Evolutionary conservation across 768 basidiomycete genomes (phyloP), one percentile per base, ranked within the genome.

Genomic region (Kwoniella sp.): DNA sequence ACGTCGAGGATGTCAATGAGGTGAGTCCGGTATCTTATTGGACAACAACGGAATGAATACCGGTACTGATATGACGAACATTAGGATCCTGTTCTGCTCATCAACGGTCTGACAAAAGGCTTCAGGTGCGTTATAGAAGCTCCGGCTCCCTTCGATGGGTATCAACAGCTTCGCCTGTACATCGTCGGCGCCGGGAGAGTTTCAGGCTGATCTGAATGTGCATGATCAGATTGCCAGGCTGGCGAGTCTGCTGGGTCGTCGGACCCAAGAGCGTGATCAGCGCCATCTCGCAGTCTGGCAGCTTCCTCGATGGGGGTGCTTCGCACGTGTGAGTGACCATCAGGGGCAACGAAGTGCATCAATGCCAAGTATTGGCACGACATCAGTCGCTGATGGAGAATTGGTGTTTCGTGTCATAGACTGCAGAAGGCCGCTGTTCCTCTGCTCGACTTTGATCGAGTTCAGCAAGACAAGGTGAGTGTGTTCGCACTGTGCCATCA

Each of bases 91-190:
- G 84, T 90, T 51, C 82, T 95, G 60, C 87, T 97, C 68, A 88
- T 97, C 61, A 91, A 95, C 71, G 94, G 94, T 40, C 84, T 96
- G 54, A 96, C 93, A 4, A 97, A 95, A 85, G 91, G 88, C 80
- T 95, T 90, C 89, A 88, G 93, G 65, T 61, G 36, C 50, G 60
- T 63, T 5, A 40, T 19, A 33, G 19, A 19, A 48, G 22, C 47
- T 48, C 8, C 47, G 6, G 47, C 17, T 48, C 47, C n/a, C n/a
- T n/a, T n/a, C n/a, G n/a, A n/a, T n/a, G n/a, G n/a, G n/a, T n/a
- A n/a, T n/a, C n/a, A n/a, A n/a, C n/a, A n/a, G n/a, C n/a, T n/a
- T n/a, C n/a, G n/a, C n/a, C n/a, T n/a, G n/a, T n/a, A n/a, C n/a
- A n/a, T n/a, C n/a, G n/a, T n/a, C n/a, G n/a, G 7, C 12, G 49